Conservation (phyloP, 2,329 filamentous ascomycete species). For the Dactylonectria estremocensis region DNA sequence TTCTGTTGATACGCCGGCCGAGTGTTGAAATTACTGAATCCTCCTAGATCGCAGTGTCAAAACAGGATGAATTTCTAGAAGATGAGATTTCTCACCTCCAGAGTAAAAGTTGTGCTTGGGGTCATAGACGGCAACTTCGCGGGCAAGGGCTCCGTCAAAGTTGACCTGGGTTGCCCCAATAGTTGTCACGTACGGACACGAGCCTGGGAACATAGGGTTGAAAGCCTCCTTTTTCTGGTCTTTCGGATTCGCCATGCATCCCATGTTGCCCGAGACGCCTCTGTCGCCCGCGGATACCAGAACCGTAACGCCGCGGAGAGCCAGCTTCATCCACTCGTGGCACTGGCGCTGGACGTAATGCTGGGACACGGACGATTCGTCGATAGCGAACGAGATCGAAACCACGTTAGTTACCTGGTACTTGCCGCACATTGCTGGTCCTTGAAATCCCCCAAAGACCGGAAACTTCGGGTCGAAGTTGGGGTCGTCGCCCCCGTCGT, state of each 20-base stretch:
- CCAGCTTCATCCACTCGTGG: constrained; percentile 17
- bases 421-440: constrained; percentile 9
- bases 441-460: constrained; percentile 6
- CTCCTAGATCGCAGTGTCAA: not conserved
- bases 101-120: constrained; percentile 15
- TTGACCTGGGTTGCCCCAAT: constrained; percentile 13
- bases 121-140: constrained; percentile 12
- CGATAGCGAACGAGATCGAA: no score
- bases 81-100: constrained; percentile 6
- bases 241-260: no score
- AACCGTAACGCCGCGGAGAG: constrained; percentile 12
- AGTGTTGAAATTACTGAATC: constrained; percentile 7
- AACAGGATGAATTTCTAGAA: not conserved
- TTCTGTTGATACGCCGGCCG: constrained; percentile 1
- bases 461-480: constrained; percentile 1
- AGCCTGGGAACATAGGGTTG: constrained; percentile 4
- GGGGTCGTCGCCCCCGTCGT: constrained; percentile 12
- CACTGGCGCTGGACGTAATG: constrained; percentile 16
- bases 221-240: constrained; percentile 2
- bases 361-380: not conserved
- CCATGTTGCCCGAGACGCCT: not conserved
- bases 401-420: not conserved
- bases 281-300: not conserved
- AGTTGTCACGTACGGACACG: constrained; percentile 10
- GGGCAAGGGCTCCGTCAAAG: not conserved